phyloP scores from a whole-genome alignment of 208 protist genomes.

The Leishmania tarentolae region DNA sequence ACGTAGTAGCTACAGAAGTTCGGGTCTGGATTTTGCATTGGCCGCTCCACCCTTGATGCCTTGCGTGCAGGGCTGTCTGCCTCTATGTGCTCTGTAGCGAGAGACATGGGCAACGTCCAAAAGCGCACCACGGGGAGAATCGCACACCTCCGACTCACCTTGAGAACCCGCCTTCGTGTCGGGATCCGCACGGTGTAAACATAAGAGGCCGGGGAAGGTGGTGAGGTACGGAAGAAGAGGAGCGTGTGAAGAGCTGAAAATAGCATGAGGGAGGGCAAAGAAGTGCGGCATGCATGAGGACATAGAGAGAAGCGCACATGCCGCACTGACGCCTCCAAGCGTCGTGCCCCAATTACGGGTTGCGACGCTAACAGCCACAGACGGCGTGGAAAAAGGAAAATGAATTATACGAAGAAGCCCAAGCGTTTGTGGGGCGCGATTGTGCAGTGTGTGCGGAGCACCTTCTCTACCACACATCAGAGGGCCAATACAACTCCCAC shows the following conservation, averaged over 20 bases:
- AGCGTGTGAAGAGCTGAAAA: neutral
- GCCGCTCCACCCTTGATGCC: slow-evolving; percentile 18
- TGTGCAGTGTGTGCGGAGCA: neutral
- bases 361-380: neutral
- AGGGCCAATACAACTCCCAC: neutral
- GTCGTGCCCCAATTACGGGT: neutral
- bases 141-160: neutral
- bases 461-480: neutral
- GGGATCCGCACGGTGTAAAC: too few species aligned
- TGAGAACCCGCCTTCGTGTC: neutral
- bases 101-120: neutral
- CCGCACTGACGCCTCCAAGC: neutral
- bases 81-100: neutral
- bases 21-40: slow-evolving; percentile 51
- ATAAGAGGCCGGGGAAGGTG: neutral
- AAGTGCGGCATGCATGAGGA: neutral
- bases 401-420: neutral
- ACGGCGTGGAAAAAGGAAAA: neutral
- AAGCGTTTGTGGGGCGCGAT: neutral
- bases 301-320: neutral
- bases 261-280: neutral
- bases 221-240: neutral
- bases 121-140: neutral
- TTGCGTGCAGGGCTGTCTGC: slow-evolving; percentile 14
- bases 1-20: slow-evolving; percentile 67